These are phyloP conservation scores for Colletotrichum tabaci DNA, from an alignment of 2,329 filamentous ascomycete genomes.

Conservation along the genomic window DNA sequence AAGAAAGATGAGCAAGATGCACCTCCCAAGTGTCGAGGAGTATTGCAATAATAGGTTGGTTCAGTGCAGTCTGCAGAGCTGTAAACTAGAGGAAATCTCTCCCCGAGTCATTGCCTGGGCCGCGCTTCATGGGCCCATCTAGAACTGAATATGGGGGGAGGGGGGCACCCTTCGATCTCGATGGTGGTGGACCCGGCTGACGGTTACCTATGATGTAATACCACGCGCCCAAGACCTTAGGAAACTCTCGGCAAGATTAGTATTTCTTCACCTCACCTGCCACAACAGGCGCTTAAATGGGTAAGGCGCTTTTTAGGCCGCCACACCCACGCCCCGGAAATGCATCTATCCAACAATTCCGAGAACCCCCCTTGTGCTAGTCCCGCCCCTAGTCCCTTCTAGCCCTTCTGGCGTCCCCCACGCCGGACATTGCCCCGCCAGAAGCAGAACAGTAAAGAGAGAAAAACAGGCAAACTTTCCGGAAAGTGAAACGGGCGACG, in stretches of 20 bases:
- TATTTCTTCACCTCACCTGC: constrained; percentile 23
- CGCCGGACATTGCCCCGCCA: background rate
- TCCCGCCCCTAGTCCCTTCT: no score
- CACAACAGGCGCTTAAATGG: background rate
- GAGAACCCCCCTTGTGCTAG: no score
- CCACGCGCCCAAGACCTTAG: background rate
- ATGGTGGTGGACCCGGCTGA: background rate
- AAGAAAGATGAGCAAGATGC: no score
- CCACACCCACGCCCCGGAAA: background rate
- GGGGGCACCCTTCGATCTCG: background rate
- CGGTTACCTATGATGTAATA: constrained; percentile 22
- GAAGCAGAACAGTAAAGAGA: background rate
- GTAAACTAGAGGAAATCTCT: background rate
- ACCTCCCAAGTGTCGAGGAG: no score
- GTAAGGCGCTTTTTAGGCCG: constrained; percentile 5
- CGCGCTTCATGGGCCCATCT: background rate
- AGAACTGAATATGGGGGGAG: background rate
- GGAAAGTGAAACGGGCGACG: background rate
- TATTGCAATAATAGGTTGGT: no score
- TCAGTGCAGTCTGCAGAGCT: background rate
- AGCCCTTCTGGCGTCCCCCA: background rate
- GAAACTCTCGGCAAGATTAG: constrained; percentile 13
- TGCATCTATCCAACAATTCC: background rate
- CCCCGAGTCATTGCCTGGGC: background rate
- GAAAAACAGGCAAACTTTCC: background rate